Base-by-base conservation (phyloP, 2,329 filamentous ascomycete species). In the Trichoderma pleuroti region DNA sequence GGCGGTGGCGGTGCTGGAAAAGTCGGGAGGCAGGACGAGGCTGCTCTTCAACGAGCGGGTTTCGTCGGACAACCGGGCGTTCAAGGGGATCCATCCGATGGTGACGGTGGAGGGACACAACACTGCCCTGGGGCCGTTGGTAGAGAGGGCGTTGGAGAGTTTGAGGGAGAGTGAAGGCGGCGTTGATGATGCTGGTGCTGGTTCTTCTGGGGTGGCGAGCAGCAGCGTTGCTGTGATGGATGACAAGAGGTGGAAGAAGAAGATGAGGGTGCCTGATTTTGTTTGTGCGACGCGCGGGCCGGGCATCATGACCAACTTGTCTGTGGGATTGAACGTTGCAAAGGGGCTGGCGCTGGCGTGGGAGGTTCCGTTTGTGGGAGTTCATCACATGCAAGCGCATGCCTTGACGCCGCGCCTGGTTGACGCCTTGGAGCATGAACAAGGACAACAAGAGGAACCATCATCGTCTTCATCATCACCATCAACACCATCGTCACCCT, bases 321-420 rank as follows among this genome's bases (percentile, higher is more conserved):
- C 89, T 24, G 89, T 91, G 18, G 96, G 96, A 0, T 80, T 98
- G 12, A 90, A 93, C 77, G 91, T 90, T 26, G 96, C 93, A 21
- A 98, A 98, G 81, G 96, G 94, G 0, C 86, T 98, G 24, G 90
- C 94, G 0, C 85, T 92, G 24, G 94, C 93, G 46, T 97, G 93
- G 93, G 86, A 90, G 73, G 86, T 94, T 46, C 94, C 95, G 4
- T 83, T 98, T 36, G 80, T 98, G 1, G 96, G 90, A 0, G 92
- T 98, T 1, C 92, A 99, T 80, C 96, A 99, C 80, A 98, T 99
- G 96, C 94, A 98, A 79, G 96, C 94, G 12, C 96, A 99, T 80
- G 92, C 96, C 21, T 83, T 99, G 73, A 98, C 96, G 21, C 92
- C 95, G 18, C 87, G 93, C 11, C 86, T 99, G 54, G 90, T 91